These are phyloP conservation scores for Bigelowiella natans DNA, from an alignment of 78 protist genomes.

Conservation along the genomic window DNA sequence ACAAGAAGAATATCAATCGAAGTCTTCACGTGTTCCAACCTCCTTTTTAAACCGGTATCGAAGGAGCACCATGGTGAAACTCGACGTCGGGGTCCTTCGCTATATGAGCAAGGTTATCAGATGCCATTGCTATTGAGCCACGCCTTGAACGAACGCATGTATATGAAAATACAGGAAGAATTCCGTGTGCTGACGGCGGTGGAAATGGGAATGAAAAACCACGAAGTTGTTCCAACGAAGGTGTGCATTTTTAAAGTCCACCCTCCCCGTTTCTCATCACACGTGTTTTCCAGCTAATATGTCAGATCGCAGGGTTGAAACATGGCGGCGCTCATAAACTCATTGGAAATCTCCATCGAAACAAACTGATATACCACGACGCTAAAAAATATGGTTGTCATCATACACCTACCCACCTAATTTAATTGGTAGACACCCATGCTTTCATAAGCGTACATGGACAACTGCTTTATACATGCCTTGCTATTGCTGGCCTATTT, in stretches of 20 bases:
- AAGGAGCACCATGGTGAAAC: not conserved
- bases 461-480: not conserved
- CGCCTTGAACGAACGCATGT: not conserved
- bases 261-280: too few relatives aligned
- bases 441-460: not conserved
- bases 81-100: not conserved
- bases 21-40: too few relatives aligned
- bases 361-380: conserved; percentile 33
- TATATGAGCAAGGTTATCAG: not conserved
- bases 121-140: not conserved
- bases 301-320: not conserved
- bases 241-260: too few relatives aligned
- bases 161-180: not conserved
- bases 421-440: not conserved
- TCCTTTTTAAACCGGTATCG: too few relatives aligned
- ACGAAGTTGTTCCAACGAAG: conserved; percentile 36
- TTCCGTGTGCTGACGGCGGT: conserved; percentile 27
- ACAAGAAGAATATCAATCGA: too few relatives aligned
- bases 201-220: conserved; percentile 60
- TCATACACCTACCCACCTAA: not conserved
- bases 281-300: not conserved
- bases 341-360: not conserved
- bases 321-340: not conserved
- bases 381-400: not conserved
- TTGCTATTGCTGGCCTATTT: not conserved